Percentiles rank a stretch among this genome's conserved stretches.
Evolutionary conservation across 2,329 filamentous ascomycete species (phyloP).

Genomic region (Chalara sp.): DNA sequence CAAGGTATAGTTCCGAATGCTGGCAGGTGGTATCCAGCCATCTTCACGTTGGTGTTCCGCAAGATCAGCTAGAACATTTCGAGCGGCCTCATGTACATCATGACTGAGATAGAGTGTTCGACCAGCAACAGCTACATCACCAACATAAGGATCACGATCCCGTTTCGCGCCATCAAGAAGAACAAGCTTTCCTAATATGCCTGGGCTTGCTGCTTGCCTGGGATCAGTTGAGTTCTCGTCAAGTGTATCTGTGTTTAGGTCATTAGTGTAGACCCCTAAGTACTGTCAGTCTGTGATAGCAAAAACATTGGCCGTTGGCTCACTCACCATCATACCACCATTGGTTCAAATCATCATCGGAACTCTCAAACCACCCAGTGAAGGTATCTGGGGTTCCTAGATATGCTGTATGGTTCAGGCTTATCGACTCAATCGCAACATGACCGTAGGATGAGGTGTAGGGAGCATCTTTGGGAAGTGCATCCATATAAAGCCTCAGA

Average conservation of each 20-base stretch:
- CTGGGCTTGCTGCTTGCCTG: constrained; percentile 34
- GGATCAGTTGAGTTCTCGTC: constrained; percentile 42
- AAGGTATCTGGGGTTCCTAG: constrained; percentile 42
- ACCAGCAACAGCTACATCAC: constrained; percentile 42
- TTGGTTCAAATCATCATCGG: constrained; percentile 39
- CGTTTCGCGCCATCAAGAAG: constrained; percentile 44
- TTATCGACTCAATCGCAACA: constrained; percentile 36
- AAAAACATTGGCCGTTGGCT: too few species aligned
- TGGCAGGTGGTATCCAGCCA: constrained; percentile 47
- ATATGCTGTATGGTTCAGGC: constrained; percentile 37
- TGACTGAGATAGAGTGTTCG: constrained; percentile 43
- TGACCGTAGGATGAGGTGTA: constrained; percentile 36
- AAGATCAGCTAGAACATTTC: constrained; percentile 43
- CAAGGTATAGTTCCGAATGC: constrained; percentile 42
- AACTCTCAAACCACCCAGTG: constrained; percentile 45
- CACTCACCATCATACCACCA: constrained; percentile 43
- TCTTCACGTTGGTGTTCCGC: constrained; percentile 41
- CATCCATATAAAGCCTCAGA: constrained; percentile 40
- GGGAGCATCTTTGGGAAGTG: constrained; percentile 36
- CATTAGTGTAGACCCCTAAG: constrained; percentile 40
- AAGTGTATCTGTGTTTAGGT: constrained; percentile 41
- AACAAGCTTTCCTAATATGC: constrained; percentile 38
- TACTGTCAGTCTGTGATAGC: too few species aligned
- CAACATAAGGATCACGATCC: constrained; percentile 46
- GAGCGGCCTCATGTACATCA: constrained; percentile 31